Conservation (phyloP, 352 stramenopile genomes). For the Hyphochytrium catenoides region DNA sequence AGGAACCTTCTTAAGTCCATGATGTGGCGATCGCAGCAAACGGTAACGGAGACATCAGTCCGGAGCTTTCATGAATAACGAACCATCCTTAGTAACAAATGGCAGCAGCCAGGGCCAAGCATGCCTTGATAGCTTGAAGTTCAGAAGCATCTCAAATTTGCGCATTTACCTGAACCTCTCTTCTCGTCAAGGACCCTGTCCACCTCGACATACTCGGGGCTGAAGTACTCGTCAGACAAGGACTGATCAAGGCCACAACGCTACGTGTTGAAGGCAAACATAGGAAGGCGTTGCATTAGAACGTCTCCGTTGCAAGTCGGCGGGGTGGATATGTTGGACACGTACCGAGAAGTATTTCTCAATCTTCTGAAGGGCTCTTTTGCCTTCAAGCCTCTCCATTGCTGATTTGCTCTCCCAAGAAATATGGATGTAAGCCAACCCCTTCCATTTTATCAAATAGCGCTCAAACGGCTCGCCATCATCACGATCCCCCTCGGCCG, state of each 20-base stretch:
- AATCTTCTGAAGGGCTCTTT: conserved; percentile 7
- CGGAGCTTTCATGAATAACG: too few species aligned
- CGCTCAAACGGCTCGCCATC: conserved; percentile 16
- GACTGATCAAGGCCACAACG: too few species aligned
- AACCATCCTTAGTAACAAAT: too few species aligned
- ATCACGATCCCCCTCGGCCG: background rate
- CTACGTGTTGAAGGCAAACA: too few species aligned
- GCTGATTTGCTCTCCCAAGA: conserved; percentile 65
- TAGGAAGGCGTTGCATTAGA: too few species aligned
- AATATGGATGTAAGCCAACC: conserved; percentile 60
- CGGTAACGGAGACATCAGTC: conserved; percentile 6
- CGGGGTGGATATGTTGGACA: too few species aligned
- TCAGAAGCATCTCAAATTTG: too few species aligned
- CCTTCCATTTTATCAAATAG: conserved; percentile 74
- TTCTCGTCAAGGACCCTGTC: conserved; percentile 44
- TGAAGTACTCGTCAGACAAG: conserved; percentile 75
- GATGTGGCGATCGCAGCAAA: conserved; percentile 13
- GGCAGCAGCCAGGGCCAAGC: too few species aligned
- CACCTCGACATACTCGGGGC: conserved; percentile 59
- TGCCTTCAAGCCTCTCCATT: conserved; percentile 11
- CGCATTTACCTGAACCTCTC: too few species aligned
- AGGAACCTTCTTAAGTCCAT: conserved; percentile 12
- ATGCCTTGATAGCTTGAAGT: too few species aligned
- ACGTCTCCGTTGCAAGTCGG: too few species aligned
- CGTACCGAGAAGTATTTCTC: too few species aligned